Evolutionary conservation across 768 basidiomycete species (phyloP).

Genomic region (Tremella mesenterica): DNA sequence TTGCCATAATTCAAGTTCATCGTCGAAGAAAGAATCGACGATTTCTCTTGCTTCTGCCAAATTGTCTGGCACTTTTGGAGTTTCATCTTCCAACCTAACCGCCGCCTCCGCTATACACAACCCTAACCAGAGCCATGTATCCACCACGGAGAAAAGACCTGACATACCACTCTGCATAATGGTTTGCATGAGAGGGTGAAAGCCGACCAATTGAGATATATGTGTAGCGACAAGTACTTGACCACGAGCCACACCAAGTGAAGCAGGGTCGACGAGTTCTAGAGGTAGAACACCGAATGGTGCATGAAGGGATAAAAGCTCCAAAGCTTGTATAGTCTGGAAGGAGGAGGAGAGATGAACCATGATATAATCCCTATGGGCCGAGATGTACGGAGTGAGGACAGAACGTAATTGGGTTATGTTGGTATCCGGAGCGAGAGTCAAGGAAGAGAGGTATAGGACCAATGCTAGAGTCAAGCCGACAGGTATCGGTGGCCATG

Average conservation of each 20-base stretch:
- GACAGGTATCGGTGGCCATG: no score
- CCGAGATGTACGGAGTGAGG: slow-evolving; percentile 6
- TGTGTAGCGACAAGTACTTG: not conserved
- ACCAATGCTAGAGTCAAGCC: slow-evolving; percentile 13
- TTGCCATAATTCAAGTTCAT: slow-evolving; percentile 17
- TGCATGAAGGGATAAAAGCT: slow-evolving; percentile 22
- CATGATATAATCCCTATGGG: slow-evolving; percentile 14
- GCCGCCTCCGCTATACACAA: slow-evolving; percentile 14
- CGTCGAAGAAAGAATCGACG: slow-evolving; percentile 10
- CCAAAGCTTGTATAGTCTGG: slow-evolving; percentile 18
- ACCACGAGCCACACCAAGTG: slow-evolving; percentile 25
- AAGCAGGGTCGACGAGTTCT: slow-evolving; percentile 9
- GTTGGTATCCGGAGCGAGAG: slow-evolving; percentile 7
- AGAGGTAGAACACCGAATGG: slow-evolving; percentile 26
- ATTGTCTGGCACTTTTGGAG: slow-evolving; percentile 2
- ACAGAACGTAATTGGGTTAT: slow-evolving; percentile 2
- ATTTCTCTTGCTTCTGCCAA: slow-evolving; percentile 12
- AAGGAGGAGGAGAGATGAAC: slow-evolving; percentile 14
- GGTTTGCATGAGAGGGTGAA: slow-evolving; percentile 6
- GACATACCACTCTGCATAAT: not conserved
- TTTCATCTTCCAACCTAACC: slow-evolving; percentile 20
- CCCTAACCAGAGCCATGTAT: slow-evolving; percentile 1
- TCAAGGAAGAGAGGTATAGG: slow-evolving; percentile 24
- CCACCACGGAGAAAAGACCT: slow-evolving; percentile 3
- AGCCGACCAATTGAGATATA: slow-evolving; percentile 9